phyloP scores from a whole-genome alignment of 441 rosid genomes.

The Pelargonium fulgidum region DNA sequence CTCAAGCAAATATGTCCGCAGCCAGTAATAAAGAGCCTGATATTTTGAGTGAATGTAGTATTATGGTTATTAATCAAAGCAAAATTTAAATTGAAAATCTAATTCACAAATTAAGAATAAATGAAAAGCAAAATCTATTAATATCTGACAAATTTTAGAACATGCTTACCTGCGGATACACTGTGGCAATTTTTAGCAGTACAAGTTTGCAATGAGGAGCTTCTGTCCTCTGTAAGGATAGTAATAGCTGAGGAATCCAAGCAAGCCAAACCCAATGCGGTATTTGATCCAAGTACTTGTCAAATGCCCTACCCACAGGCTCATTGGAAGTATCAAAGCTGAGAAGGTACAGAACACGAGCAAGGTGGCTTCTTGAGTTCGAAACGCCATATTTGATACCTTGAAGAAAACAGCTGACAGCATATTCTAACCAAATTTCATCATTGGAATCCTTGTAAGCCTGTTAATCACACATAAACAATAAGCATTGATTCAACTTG shows the following conservation, averaged over 20 bases:
- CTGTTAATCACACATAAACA: constrained; percentile 34
- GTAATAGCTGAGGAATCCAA: constrained; percentile 96
- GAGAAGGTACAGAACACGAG: constrained; percentile 91
- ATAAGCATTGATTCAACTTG: constrained; percentile 17
- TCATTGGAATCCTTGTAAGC: constrained; percentile 81
- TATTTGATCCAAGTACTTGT: constrained; percentile 87
- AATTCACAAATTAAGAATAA: background rate
- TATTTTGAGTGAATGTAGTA: too few relatives aligned
- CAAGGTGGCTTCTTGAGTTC: constrained; percentile 92
- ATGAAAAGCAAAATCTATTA: background rate
- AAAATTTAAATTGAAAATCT: background rate
- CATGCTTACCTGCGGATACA: constrained; percentile 69
- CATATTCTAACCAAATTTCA: constrained; percentile 95
- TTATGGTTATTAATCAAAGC: background rate
- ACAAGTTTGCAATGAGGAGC: constrained; percentile 98
- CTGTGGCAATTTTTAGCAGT: constrained; percentile 74
- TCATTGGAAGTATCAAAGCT: constrained; percentile 94
- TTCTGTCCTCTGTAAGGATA: constrained; percentile 94
- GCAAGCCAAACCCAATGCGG: constrained; percentile 99
- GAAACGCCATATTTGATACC: constrained; percentile 96
- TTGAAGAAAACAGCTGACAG: constrained; percentile 98
- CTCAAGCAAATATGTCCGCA: constrained; percentile 93
- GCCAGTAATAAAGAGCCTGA: constrained; percentile 97
- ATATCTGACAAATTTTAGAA: background rate
- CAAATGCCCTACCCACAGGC: constrained; percentile 93